Conservation (phyloP, 2,329 filamentous ascomycete genomes). For the Chaetomiaceae sp. region DNA sequence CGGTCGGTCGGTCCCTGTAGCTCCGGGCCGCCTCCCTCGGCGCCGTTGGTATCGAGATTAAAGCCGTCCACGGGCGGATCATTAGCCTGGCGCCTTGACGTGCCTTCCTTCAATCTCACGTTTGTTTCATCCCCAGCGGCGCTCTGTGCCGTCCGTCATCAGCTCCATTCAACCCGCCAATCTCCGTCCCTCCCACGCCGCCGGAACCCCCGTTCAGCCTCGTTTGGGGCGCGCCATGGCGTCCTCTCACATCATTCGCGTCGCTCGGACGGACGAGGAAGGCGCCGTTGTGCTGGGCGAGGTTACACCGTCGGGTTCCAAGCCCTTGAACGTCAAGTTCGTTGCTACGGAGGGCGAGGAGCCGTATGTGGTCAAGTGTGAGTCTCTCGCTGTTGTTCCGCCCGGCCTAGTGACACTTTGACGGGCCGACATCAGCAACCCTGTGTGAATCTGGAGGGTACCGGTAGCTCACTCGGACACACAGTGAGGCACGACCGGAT, state of each 20-base stretch:
- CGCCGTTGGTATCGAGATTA: constrained; percentile 6
- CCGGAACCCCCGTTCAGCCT: not conserved
- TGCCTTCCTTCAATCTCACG: constrained; percentile 12
- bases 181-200: constrained; percentile 2
- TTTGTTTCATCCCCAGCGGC: constrained; percentile 14
- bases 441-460: not conserved
- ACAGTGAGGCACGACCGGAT: constrained; percentile 53
- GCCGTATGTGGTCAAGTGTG: constrained; percentile 53
- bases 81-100: constrained; percentile 1
- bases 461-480: constrained; percentile 13
- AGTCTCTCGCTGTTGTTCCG: constrained; percentile 31
- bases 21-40: constrained; percentile 6
- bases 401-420: no score
- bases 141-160: not conserved
- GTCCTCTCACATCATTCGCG: constrained; percentile 43
- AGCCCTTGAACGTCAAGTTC: constrained; percentile 58
- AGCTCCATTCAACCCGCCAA: not conserved
- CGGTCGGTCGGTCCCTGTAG: not conserved
- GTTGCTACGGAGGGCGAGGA: constrained; percentile 61
- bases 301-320: constrained; percentile 42
- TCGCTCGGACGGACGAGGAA: constrained; percentile 50
- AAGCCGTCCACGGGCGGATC: not conserved
- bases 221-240: constrained; percentile 17
- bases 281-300: constrained; percentile 55
- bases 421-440: no score